Evolutionary conservation across 2,329 filamentous ascomycete species (phyloP).

Genomic region (Pseudofabraea citricarpa): DNA sequence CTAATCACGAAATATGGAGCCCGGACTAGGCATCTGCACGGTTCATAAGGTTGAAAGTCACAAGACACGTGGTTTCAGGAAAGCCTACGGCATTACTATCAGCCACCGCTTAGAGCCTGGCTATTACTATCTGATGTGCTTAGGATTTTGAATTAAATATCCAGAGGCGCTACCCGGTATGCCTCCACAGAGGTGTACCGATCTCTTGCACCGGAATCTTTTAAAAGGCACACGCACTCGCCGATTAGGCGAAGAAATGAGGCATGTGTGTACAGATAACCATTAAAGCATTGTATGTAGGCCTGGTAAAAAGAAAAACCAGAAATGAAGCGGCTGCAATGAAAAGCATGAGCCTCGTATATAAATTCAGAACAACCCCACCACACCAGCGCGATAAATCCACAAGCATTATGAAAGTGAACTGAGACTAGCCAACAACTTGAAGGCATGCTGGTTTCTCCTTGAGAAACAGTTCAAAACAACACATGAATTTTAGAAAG

Average conservation of each 20-base stretch:
- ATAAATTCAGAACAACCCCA: too few species aligned
- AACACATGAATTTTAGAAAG: too few species aligned
- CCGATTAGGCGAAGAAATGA: slow-evolving; percentile 7
- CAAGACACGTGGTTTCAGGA: slow-evolving; percentile 4
- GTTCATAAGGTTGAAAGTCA: slow-evolving; percentile 16
- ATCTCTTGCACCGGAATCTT: slow-evolving; percentile 1
- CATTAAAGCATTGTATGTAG: slow-evolving; percentile 7
- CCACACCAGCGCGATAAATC: neutral
- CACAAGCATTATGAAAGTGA: slow-evolving; percentile 7
- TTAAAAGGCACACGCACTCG: too few species aligned
- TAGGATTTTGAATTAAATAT: slow-evolving; percentile 8
- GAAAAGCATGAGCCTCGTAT: slow-evolving; percentile 6
- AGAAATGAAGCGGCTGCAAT: slow-evolving; percentile 7
- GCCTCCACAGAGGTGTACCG: slow-evolving; percentile 4
- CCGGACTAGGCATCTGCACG: slow-evolving; percentile 1
- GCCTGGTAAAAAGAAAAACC: slow-evolving; percentile 3
- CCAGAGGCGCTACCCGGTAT: slow-evolving; percentile 2
- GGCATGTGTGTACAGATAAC: slow-evolving; percentile 7
- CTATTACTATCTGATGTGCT: slow-evolving; percentile 18
- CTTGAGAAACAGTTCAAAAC: slow-evolving; percentile 12
- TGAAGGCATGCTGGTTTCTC: slow-evolving; percentile 17
- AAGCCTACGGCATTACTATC: slow-evolving; percentile 21
- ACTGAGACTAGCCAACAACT: slow-evolving; percentile 22
- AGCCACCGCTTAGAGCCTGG: slow-evolving; percentile 18
- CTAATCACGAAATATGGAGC: neutral